Percentiles rank a stretch among this genome's conserved stretches.
These are phyloP conservation scores for Venturia nashicola DNA, from an alignment of 2,329 filamentous ascomycete genomes.

Conservation along the genomic window DNA sequence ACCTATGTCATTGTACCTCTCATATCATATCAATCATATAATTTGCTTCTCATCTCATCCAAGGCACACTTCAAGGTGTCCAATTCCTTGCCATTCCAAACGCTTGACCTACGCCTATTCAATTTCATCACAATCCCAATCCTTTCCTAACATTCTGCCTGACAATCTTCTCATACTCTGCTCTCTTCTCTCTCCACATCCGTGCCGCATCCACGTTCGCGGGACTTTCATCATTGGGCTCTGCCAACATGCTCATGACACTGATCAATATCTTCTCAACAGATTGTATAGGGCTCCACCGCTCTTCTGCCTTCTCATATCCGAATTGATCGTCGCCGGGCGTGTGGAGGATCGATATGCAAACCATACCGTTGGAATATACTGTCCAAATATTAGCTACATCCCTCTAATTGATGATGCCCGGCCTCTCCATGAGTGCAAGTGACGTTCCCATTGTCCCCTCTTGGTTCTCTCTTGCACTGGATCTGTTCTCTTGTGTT, in stretches of 20 bases:
- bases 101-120: neutral
- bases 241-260: conserved; percentile 96
- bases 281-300: conserved; percentile 93
- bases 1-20: neutral
- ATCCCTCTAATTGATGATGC: conserved; percentile 5
- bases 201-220: conserved; percentile 94
- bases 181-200: conserved; percentile 80
- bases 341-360: conserved; percentile 95
- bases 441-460: neutral
- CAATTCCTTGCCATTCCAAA: neutral
- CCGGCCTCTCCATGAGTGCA: neutral
- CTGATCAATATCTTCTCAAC: conserved; percentile 96
- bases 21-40: neutral
- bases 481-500: no score
- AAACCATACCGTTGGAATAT: conserved; percentile 83
- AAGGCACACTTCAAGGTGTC: neutral
- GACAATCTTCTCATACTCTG: conserved; percentile 79
- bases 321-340: conserved; percentile 96
- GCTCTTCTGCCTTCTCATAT: conserved; percentile 91
- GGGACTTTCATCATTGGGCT: conserved; percentile 93
- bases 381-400: conserved; percentile 39
- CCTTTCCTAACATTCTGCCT: conserved; percentile 65
- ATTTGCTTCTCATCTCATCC: neutral
- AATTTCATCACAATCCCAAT: conserved; percentile 4
- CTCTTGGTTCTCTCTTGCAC: neutral